Conservation (phyloP, 2,329 filamentous ascomycete species). For the Phoma sp. region DNA sequence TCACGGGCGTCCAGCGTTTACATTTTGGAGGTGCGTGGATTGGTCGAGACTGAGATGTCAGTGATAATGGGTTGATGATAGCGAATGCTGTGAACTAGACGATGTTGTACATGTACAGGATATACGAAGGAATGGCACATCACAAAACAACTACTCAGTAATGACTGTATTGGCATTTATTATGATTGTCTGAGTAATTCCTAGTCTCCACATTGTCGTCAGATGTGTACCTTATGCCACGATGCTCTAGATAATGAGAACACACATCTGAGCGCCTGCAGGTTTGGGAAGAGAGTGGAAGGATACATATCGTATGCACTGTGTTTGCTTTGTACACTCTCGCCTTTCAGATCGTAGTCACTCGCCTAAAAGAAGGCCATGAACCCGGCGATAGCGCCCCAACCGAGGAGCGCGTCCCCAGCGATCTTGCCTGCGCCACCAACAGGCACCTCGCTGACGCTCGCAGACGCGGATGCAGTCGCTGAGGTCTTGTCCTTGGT, state of each 20-base stretch:
- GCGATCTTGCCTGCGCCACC: slow-evolving; percentile 1
- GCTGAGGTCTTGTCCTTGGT: background rate
- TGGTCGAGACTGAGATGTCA: too few species aligned
- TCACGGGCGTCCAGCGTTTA: too few species aligned
- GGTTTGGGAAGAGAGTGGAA: background rate
- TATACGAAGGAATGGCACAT: too few species aligned
- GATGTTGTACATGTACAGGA: too few species aligned
- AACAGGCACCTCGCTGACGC: slow-evolving; percentile 2
- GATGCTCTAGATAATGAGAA: too few species aligned
- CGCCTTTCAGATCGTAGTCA: background rate
- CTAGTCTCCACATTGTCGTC: background rate
- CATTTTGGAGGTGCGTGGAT: too few species aligned
- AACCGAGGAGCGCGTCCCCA: background rate
- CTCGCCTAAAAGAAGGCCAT: slow-evolving; percentile 6
- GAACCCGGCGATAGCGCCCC: background rate
- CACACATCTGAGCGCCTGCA: too few species aligned
- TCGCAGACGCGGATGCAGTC: background rate
- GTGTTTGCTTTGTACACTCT: background rate
- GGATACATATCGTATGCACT: background rate
- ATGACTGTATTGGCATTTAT: too few species aligned
- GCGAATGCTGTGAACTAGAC: too few species aligned
- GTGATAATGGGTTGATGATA: too few species aligned
- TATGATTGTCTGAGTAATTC: background rate
- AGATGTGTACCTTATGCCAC: background rate
- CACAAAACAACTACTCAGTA: too few species aligned